Evolutionary conservation across 345 rosid species (phyloP).

Genomic region (Aethionema arabicum): DNA sequence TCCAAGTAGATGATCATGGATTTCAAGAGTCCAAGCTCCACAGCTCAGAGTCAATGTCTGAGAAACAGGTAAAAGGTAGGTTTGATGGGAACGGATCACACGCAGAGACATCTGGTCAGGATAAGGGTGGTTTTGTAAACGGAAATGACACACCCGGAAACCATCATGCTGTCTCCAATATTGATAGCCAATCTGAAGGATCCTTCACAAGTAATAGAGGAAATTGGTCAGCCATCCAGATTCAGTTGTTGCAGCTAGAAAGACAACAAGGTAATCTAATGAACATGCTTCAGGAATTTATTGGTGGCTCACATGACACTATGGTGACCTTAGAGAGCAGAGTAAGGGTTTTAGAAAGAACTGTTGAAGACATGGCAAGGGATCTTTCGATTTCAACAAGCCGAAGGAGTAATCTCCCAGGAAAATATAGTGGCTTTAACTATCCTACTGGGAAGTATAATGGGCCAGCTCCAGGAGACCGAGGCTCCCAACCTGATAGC

Average conservation of each 20-base stretch:
- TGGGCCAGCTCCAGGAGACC: conserved; percentile 73
- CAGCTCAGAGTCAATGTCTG: conserved; percentile 45
- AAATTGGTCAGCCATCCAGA: conserved; percentile 94
- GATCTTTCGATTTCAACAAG: conserved; percentile 87
- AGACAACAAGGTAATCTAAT: conserved; percentile 90
- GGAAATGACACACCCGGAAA: conserved; percentile 57
- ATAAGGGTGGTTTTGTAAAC: conserved; percentile 41
- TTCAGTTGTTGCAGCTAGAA: conserved; percentile 87
- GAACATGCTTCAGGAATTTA: conserved; percentile 98
- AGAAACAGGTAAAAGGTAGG: conserved; percentile 42
- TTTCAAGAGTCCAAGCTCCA: conserved; percentile 40
- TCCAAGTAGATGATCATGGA: conserved; percentile 47
- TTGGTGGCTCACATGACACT: conserved; percentile 97
- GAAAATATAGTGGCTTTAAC: conserved; percentile 77
- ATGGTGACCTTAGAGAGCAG: conserved; percentile 91
- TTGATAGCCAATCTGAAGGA: conserved; percentile 77
- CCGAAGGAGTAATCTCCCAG: conserved; percentile 60
- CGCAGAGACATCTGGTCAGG: conserved; percentile 59
- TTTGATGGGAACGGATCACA: conserved; percentile 53
- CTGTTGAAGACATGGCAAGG: conserved; percentile 90
- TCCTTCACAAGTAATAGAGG: conserved; percentile 71
- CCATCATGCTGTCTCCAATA: conserved; percentile 53
- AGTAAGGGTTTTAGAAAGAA: conserved; percentile 95
- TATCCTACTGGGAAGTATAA: conserved; percentile 60
- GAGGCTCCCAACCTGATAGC: conserved; percentile 72